Conservation (phyloP, 768 basidiomycete species). For the Tylopilus sp. region DNA sequence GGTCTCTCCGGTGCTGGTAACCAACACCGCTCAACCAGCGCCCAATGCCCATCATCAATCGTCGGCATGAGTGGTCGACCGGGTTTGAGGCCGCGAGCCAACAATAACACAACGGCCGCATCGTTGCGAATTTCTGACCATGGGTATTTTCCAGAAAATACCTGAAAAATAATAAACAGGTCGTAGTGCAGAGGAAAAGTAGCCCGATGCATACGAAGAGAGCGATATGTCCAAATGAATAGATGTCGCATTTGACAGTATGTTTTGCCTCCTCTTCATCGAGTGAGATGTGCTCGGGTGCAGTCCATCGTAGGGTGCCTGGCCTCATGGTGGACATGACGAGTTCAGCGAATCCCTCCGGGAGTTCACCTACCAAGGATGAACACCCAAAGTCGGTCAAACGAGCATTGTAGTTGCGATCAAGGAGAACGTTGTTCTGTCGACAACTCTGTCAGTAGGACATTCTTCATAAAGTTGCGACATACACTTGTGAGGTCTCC, state of each 20-base stretch:
- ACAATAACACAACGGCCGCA: neutral
- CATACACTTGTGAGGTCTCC: neutral
- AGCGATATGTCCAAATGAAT: neutral
- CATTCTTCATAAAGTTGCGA: neutral
- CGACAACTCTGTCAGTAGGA: neutral
- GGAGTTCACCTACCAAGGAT: too few species aligned
- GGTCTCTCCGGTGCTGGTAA: neutral
- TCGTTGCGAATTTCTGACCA: neutral
- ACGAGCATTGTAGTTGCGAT: constrained; percentile 1
- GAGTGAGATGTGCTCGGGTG: constrained; percentile 2
- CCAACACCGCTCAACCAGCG: constrained; percentile 5
- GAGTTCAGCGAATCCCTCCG: neutral
- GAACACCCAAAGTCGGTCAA: constrained; percentile 9
- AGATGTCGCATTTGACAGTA: constrained; percentile 3
- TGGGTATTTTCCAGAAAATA: neutral
- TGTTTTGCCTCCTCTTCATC: neutral
- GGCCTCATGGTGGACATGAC: neutral
- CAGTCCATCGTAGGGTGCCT: constrained; percentile 5
- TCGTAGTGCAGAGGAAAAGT: too few species aligned
- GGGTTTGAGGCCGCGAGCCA: neutral
- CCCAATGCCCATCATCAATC: constrained; percentile 5
- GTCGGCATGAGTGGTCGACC: neutral
- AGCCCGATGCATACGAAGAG: neutral
- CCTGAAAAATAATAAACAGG: too few species aligned
- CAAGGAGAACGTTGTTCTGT: constrained; percentile 8